Percentiles rank a stretch among this genome's conserved stretches.
phyloP scores from a whole-genome alignment of 2,329 filamentous ascomycete genomes.

The Talaromyces sp. region DNA sequence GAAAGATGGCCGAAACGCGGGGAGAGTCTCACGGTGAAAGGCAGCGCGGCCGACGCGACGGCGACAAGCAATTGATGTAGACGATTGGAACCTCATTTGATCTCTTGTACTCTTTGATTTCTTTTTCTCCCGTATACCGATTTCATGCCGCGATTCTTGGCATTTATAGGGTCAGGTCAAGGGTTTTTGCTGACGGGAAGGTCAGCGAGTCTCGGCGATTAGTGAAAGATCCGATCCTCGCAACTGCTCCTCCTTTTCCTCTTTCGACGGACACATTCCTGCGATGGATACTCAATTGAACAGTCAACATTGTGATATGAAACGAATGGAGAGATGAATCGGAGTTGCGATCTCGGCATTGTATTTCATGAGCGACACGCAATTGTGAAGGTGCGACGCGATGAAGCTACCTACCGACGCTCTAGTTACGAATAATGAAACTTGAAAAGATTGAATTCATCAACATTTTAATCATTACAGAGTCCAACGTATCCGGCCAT shows the following conservation, averaged over 20 bases:
- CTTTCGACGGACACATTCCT: background rate
- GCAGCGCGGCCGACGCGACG: background rate
- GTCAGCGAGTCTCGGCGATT: constrained; percentile 8
- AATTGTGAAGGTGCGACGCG: background rate
- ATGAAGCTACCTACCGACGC: background rate
- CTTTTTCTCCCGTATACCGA: background rate
- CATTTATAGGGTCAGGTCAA: background rate
- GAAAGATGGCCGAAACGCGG: constrained; percentile 12
- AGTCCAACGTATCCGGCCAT: constrained; percentile 11
- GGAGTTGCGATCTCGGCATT: background rate
- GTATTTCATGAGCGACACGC: background rate
- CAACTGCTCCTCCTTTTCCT: background rate
- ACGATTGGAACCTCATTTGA: constrained; percentile 3
- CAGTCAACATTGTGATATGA: background rate
- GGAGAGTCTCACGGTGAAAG: background rate
- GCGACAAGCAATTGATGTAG: background rate
- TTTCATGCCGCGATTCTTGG: background rate
- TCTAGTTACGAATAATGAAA: background rate
- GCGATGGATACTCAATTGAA: background rate
- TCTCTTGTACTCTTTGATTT: background rate
- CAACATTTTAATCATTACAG: constrained; percentile 16
- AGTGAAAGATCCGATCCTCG: constrained; percentile 4
- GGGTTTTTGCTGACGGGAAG: background rate
- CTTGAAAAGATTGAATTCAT: background rate
- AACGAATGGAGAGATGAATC: background rate